Base-by-base conservation (phyloP, 2,329 filamentous ascomycete species). In the Paecilomyces dactylethromorphus region DNA sequence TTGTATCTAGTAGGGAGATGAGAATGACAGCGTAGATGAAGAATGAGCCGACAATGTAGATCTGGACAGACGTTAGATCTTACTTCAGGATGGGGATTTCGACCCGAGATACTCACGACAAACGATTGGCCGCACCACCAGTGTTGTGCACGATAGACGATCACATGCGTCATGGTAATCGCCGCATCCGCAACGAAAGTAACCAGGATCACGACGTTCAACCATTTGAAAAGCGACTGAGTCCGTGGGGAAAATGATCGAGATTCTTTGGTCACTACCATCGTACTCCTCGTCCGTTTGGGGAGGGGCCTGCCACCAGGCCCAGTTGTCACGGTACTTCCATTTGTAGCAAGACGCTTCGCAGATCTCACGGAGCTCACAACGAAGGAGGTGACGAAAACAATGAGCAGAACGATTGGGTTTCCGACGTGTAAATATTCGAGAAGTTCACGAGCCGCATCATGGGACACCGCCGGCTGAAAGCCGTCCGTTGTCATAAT, bases 271-370 rank as follows among this genome's bases (percentile, higher is more conserved):
- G 78, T 78, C 69, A 75, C 78, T 67, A 74, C 77, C 73, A 76
- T 79, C 64, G 73, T 75, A 70, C 71, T 82, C 72, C 76, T 70
- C 59, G 73, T 79, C 76, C 79, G 85, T 70, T 86, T 89, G 60
- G 91, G 92, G 57, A 97, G 79, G 33, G 91, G 91, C 73, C 95
- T 92, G 65, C 92, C 93, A 58, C 91, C 92, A 1, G 92, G 92
- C n/a, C 92, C 92, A 56, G 82, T 86, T 64, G 84, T 74, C 32
- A 74, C 79, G 22, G 80, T 82, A 60, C 76, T 72, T 50, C 75
- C 70, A 66, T 78, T 72, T 53, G 77, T 72, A 62, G 74, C 73
- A 62, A 79, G 76, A 65, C 77, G 77, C 63, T 72, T 80, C 45
- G 82, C 79, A 21, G 80, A 77, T 60, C 81, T 69, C 62, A 89